Evolutionary conservation across 2,329 filamentous ascomycete genomes (phyloP).

Genomic region (Apiospora rasikravindrae): DNA sequence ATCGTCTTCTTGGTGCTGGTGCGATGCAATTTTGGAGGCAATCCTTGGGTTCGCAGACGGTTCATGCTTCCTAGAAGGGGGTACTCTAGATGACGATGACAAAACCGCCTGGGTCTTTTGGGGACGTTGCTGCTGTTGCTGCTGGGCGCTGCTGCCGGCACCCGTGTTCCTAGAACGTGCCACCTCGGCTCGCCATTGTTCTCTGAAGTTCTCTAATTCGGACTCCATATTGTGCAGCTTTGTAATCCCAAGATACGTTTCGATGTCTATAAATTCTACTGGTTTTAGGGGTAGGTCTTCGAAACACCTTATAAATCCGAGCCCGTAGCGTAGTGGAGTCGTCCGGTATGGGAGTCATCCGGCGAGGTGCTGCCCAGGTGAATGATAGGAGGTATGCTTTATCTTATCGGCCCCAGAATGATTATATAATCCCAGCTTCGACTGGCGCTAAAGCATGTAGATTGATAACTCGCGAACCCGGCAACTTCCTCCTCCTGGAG

Average conservation of each 20-base stretch:
- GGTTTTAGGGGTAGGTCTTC: neutral
- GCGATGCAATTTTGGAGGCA: slow-evolving; percentile 23
- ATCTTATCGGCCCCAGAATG: slow-evolving; percentile 17
- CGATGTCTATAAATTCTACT: neutral
- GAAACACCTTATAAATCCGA: neutral
- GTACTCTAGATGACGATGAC: slow-evolving; percentile 10
- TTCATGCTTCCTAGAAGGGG: neutral
- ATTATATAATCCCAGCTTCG: neutral
- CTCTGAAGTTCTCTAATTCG: slow-evolving; percentile 85
- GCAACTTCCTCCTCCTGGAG: neutral
- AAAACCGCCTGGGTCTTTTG: slow-evolving; percentile 21
- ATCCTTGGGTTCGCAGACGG: slow-evolving; percentile 19
- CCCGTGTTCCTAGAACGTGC: slow-evolving; percentile 43
- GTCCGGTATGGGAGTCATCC: neutral
- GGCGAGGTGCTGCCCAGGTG: neutral
- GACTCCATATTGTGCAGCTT: slow-evolving; percentile 41
- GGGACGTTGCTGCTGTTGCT: slow-evolving; percentile 23
- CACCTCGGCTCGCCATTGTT: slow-evolving; percentile 86
- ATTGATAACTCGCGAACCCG: neutral
- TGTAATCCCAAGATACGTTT: neutral
- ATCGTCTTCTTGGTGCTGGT: slow-evolving; percentile 32
- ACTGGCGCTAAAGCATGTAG: neutral
- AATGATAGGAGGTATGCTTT: slow-evolving; percentile 10
- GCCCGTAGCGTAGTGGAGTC: neutral
- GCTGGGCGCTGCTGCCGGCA: slow-evolving; percentile 23